Evolutionary conservation across 768 basidiomycete genomes (phyloP).

Genomic region (Lentinula raphanica): DNA sequence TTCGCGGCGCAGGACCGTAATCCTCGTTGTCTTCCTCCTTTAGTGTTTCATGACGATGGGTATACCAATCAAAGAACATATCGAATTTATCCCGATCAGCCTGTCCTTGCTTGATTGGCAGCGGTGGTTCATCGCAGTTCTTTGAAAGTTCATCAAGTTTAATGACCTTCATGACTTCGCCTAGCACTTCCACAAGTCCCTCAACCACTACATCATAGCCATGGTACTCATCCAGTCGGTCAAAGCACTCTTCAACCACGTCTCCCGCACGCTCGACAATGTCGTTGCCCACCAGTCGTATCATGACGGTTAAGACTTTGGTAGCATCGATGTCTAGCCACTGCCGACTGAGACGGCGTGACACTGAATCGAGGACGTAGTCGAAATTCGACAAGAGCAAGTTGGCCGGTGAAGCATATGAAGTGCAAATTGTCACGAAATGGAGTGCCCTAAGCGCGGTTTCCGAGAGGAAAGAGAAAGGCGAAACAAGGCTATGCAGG

Average conservation of each 20-base stretch:
- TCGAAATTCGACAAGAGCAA: constrained; percentile 93
- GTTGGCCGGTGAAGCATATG: constrained; percentile 86
- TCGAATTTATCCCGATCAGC: constrained; percentile 34
- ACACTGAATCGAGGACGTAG: constrained; percentile 89
- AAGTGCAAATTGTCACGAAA: constrained; percentile 66
- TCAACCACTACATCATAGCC: constrained; percentile 86
- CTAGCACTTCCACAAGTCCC: constrained; percentile 81
- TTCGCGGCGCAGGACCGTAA: constrained; percentile 56
- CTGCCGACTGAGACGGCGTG: constrained; percentile 71
- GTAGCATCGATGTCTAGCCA: constrained; percentile 87
- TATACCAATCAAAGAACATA: constrained; percentile 63
- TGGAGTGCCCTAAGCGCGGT: constrained; percentile 74
- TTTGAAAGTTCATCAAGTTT: constrained; percentile 40
- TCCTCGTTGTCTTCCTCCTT: constrained; percentile 38
- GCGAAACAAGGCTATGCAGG: constrained; percentile 79
- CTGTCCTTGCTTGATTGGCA: constrained; percentile 18
- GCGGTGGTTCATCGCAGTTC: constrained; percentile 9
- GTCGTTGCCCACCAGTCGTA: constrained; percentile 80
- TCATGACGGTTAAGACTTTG: constrained; percentile 78
- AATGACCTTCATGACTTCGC: constrained; percentile 79
- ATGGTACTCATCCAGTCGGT: constrained; percentile 92
- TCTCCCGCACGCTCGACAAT: constrained; percentile 89
- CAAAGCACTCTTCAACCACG: constrained; percentile 96
- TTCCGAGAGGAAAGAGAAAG: constrained; percentile 57
- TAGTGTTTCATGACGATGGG: constrained; percentile 32